A percentile compares a stretch with the other conserved stretches of the same genome.
phyloP scores from a whole-genome alignment of 208 protist genomes.

The Crithidia mellificae region DNA sequence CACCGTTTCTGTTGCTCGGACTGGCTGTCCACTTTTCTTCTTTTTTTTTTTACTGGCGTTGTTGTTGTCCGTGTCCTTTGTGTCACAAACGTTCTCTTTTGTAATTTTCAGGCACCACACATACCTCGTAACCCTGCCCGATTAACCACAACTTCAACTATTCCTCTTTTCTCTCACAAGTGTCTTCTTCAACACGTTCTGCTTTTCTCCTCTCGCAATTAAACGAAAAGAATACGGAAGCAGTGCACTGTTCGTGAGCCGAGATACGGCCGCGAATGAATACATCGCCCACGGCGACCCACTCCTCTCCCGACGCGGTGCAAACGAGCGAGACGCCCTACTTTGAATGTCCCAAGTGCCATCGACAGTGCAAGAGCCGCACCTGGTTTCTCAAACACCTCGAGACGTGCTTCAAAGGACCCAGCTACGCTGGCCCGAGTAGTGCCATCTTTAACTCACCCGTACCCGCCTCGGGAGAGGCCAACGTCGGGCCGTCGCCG shows the following conservation, averaged over 20 bases:
- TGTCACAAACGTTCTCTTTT: too few relatives aligned
- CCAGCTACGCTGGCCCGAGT: neutral
- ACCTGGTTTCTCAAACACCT: slow-evolving; percentile 33
- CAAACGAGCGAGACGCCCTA: neutral
- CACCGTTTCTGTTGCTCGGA: too few relatives aligned
- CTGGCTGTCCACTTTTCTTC: too few relatives aligned
- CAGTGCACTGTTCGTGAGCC: neutral
- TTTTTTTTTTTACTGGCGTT: too few relatives aligned
- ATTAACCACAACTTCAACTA: too few relatives aligned
- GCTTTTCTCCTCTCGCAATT: too few relatives aligned
- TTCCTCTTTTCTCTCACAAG: too few relatives aligned
- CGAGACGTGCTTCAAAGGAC: slow-evolving; percentile 23
- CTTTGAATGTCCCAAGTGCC: slow-evolving; percentile 30
- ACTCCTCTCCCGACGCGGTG: slow-evolving; percentile 6
- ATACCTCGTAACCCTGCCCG: too few relatives aligned
- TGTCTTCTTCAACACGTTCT: too few relatives aligned
- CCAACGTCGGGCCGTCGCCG: neutral
- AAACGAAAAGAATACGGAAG: neutral
- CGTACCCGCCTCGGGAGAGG: slow-evolving; percentile 17
- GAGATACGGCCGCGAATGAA: slow-evolving; percentile 15
- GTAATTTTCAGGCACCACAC: too few relatives aligned
- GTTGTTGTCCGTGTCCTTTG: too few relatives aligned
- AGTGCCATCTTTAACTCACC: neutral
- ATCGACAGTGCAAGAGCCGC: slow-evolving; percentile 30
- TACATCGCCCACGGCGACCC: slow-evolving; percentile 1